These are phyloP conservation scores for Aureobasidium sp. DNA, from an alignment of 2,329 filamentous ascomycete species.

Conservation along the genomic window DNA sequence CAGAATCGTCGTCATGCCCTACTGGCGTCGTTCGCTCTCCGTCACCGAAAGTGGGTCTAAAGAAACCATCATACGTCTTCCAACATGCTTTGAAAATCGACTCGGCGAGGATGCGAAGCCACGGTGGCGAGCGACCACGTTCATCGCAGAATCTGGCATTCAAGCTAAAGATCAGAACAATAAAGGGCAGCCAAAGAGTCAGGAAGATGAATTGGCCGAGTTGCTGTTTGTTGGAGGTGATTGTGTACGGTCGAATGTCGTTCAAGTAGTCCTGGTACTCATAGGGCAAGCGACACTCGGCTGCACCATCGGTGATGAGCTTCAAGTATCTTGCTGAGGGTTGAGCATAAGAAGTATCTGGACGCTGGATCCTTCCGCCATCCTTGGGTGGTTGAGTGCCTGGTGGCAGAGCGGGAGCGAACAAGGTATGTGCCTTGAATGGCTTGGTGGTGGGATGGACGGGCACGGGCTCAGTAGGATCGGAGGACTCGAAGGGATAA, in stretches of 20 bases:
- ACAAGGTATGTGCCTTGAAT: constrained; percentile 81
- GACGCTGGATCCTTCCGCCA: constrained; percentile 47
- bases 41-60: constrained; percentile 69
- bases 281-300: constrained; percentile 69
- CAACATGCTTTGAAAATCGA: constrained; percentile 54
- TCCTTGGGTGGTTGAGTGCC: constrained; percentile 28
- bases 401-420: constrained; percentile 49
- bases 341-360: constrained; percentile 67
- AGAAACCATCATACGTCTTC: constrained; percentile 57
- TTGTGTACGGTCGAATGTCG: constrained; percentile 60
- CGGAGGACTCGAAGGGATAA: constrained; percentile 54
- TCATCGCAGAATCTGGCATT: constrained; percentile 52
- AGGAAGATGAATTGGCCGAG: constrained; percentile 60
- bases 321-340: constrained; percentile 77
- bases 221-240: constrained; percentile 60
- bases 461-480: constrained; percentile 52
- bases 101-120: constrained; percentile 52
- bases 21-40: constrained; percentile 60
- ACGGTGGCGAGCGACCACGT: constrained; percentile 60
- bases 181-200: constrained; percentile 49
- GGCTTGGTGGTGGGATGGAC: constrained; percentile 54
- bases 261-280: constrained; percentile 71
- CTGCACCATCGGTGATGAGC: constrained; percentile 69
- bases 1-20: constrained; percentile 18
- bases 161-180: constrained; percentile 49